Evolutionary conservation across 1,284 basidiomycete genomes (phyloP).

Genomic region (Malassezia restricta): DNA sequence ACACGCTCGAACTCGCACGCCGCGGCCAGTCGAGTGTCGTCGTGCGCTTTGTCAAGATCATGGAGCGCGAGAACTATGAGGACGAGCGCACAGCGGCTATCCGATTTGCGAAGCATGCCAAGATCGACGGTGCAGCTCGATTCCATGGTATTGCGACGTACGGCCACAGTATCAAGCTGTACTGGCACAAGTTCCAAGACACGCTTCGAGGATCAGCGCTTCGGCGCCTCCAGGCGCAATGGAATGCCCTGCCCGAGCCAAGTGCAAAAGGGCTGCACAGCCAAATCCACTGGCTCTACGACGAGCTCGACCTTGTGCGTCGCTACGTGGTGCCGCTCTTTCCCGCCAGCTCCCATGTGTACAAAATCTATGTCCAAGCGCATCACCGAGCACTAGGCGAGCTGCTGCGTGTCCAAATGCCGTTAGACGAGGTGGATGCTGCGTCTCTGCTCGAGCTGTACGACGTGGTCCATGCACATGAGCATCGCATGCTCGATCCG

Average conservation of each 20-base stretch:
- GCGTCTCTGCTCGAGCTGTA: slow-evolving; percentile 72
- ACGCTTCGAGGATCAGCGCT: slow-evolving; percentile 67
- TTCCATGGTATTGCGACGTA: slow-evolving; percentile 37
- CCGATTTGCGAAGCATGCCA: slow-evolving; percentile 83
- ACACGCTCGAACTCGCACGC: slow-evolving; percentile 63
- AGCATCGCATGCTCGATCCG: slow-evolving; percentile 77
- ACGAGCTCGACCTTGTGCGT: slow-evolving; percentile 82
- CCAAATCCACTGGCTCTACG: slow-evolving; percentile 74
- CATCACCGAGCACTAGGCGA: slow-evolving; percentile 82
- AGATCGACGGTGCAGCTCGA: slow-evolving; percentile 48
- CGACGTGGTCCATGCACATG: slow-evolving; percentile 90
- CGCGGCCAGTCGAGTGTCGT: slow-evolving; percentile 70
- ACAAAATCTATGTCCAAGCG: slow-evolving; percentile 68
- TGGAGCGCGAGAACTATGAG: slow-evolving; percentile 79
- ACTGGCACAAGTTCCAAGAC: slow-evolving; percentile 77
- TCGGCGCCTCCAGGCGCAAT: slow-evolving; percentile 61
- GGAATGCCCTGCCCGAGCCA: slow-evolving; percentile 51
- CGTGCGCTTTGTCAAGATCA: slow-evolving; percentile 82
- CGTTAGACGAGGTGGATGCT: slow-evolving; percentile 65
- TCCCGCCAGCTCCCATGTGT: slow-evolving; percentile 80
- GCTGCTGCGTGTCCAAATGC: slow-evolving; percentile 61
- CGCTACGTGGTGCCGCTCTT: slow-evolving; percentile 78
- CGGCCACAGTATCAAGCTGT: slow-evolving; percentile 87
- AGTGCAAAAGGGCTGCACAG: slow-evolving; percentile 52
- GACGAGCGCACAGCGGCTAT: slow-evolving; percentile 96